Conservation (phyloP, 768 basidiomycete species). For the Phanerochaete sordida region DNA sequence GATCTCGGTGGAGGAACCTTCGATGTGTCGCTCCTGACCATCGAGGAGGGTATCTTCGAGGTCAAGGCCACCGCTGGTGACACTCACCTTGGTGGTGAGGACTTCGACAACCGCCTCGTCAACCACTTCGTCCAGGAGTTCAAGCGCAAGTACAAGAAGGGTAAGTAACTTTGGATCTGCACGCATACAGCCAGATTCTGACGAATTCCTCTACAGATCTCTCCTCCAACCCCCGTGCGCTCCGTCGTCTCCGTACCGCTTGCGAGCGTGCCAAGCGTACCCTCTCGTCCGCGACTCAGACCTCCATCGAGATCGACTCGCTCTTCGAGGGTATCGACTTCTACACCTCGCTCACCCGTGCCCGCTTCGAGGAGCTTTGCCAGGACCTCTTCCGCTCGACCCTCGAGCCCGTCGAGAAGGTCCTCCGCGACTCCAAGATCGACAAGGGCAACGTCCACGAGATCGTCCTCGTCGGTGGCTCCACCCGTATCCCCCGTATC, state of each 20-base stretch:
- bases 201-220: conserved; percentile 49
- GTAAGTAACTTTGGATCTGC: conserved; percentile 31
- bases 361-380: conserved; percentile 95
- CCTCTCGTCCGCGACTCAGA: conserved; percentile 93
- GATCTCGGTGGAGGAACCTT: conserved; percentile 99
- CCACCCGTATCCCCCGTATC: conserved; percentile 97
- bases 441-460: conserved; percentile 96
- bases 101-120: conserved; percentile 97
- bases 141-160: conserved; percentile 98
- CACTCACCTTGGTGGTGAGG: conserved; percentile 97
- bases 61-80: conserved; percentile 98
- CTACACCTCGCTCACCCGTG: conserved; percentile 97
- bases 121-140: conserved; percentile 97
- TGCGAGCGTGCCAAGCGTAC: conserved; percentile 99
- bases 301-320: conserved; percentile 97
- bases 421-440: conserved; percentile 96
- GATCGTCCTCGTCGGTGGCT: conserved; percentile 97
- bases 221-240: conserved; percentile 88
- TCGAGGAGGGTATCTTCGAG: conserved; percentile 97
- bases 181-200: conserved; percentile 10
- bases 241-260: conserved; percentile 95
- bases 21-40: conserved; percentile 94
- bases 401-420: conserved; percentile 95
- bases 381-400: conserved; percentile 93
- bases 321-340: conserved; percentile 98